Base-by-base conservation (phyloP, 768 basidiomycete genomes). In the Pleurotus tuoliensis region DNA sequence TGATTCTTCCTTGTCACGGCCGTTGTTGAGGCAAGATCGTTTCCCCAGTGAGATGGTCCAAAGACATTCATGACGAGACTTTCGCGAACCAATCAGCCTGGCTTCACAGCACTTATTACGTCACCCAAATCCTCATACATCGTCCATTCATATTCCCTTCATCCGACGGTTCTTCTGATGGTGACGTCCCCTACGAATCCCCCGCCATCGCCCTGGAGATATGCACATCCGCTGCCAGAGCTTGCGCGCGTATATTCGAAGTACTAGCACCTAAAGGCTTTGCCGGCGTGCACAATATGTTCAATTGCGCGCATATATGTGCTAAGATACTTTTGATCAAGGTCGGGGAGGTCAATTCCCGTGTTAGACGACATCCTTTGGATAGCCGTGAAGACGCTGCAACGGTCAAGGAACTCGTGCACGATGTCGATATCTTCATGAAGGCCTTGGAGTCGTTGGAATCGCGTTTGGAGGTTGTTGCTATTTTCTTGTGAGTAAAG, bases 41-140 rank as follows among this genome's bases (percentile, higher is more conserved):
- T 34, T 9, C 30, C 38, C 50, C 59, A 87, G 86, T 87, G 47
- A 71, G 65, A 59, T 87, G 88, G 88, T 78, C 82, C 53, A 74
- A 81, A 18, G 69, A 78, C 30, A 76, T 78, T 16, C 67, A 76
- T 49, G 72, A 84, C 62, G 64, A 73, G 1, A 58, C 71, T 1
- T 79, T 83, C 56, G 78, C 83, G 43, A 72, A 75, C 38, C 84
- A 87, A 64, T 81, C 86, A 11, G 80, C 84, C 7, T 74, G 74
- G 6, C 65, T 92, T 27, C 78, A 82, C 55, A 72, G 77, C 16
- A 72, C 79, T 5, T 92, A 87, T 65, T 81, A 90, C 68, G 66
- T 83, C 41, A 73, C 74, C 34, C 79, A 82, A 66, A 87, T 91
- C 66, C 71, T 88, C 52, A 77, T 91, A 27, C 84, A 88, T 65